Evolutionary conservation across 768 basidiomycete genomes (phyloP).

Genomic region (Lentinula aciculospora): DNA sequence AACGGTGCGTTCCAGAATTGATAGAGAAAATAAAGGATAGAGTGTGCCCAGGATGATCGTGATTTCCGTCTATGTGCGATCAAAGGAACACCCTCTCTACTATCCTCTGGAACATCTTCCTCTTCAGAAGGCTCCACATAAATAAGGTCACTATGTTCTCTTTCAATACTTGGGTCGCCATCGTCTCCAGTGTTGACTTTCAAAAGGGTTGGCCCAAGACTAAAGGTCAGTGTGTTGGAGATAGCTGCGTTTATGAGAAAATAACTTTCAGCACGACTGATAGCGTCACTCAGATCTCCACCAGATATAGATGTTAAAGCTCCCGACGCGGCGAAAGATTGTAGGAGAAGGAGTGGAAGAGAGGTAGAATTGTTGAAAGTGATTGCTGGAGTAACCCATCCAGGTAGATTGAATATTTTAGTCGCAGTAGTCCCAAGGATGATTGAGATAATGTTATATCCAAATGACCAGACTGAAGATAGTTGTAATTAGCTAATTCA

Average conservation of each 20-base stretch:
- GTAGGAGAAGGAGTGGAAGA: constrained; percentile 6
- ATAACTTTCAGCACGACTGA: not conserved
- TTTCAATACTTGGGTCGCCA: not conserved
- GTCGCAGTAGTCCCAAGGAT: not conserved
- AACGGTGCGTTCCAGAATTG: constrained; percentile 1
- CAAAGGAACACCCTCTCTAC: not conserved
- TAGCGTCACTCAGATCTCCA: not conserved
- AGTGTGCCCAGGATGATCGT: not conserved
- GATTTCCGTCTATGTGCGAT: not conserved
- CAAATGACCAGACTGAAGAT: not conserved
- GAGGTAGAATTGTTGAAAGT: constrained; percentile 7
- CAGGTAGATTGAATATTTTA: not conserved
- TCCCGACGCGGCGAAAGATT: constrained; percentile 2
- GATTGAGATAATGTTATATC: not conserved
- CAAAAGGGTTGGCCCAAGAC: constrained; percentile 5
- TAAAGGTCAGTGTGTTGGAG: constrained; percentile 1
- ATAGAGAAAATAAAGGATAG: not conserved
- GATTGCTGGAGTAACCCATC: constrained; percentile 5
- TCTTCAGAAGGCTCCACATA: not conserved
- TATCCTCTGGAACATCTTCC: not conserved
- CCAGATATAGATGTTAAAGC: constrained; percentile 1
- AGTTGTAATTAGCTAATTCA: not conserved
- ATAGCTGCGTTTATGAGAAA: constrained; percentile 7
- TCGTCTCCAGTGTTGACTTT: not conserved
- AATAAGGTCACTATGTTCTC: not conserved